Evolutionary conservation across 306 rosid species (phyloP), one percentile per base, ranked within the genome.

Genomic region (Quercus suber): DNA sequence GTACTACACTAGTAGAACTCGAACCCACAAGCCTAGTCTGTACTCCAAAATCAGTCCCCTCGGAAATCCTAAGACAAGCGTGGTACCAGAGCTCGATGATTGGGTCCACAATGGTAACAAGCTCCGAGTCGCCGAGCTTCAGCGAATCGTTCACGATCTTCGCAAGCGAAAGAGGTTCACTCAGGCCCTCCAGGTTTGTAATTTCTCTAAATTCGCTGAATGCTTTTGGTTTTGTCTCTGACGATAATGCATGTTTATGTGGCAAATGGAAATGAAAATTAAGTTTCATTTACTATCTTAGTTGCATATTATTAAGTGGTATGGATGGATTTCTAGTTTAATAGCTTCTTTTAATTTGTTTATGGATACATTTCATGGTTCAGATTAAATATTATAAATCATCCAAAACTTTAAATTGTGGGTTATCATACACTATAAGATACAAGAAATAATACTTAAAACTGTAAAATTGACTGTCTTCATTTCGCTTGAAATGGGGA

Each of bases 21-120:
- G 91, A 35, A 82, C 75, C 74, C 86, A 81, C 71, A 94, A 87
- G 80, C 82, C 84, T 17, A 86, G 71, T 35, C 87, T 92, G 14
- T 94, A 94, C 84, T 56, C 83, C 20, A 89, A 73, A 76, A 89
- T 94, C 67, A 94, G 97, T 45, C 97, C 97, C 12, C 89, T 94
- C 5, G 97, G 98, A 25, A 72, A 59, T 20, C 88, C 88, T 3
- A 77, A 19, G 75, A 57, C 85, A 0, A 89, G 88, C 71, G 77
- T 91, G 23, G 86, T 28, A 19, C 83, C 89, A 3, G 90, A 80
- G 81, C 97, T 94, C 82, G 94, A 94, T 33, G 88, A 88, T 76
- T 92, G 97, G 98, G 80, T 92, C 23, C 84, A 63, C 59, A 86
- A 86, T n/a, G 95, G 97, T 0, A 88, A 92, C 73, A 94, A 86